Evolutionary conservation across 495 filamentous ascomycete genomes (phyloP).

Genomic region (Pyrenopolyporus hunteri): DNA sequence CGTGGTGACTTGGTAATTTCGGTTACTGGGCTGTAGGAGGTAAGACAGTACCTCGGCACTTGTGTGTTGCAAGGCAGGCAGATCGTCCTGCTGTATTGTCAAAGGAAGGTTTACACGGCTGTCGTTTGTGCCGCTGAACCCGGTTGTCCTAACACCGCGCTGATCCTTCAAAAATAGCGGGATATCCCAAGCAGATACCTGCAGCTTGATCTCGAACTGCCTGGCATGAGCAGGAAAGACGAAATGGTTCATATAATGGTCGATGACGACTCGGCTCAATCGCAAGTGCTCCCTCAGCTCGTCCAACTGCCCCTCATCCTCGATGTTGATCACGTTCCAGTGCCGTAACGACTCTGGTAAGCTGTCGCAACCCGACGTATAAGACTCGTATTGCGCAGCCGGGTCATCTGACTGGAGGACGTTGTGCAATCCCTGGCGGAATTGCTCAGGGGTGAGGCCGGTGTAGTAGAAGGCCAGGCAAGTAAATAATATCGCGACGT

Average conservation of each 20-base stretch:
- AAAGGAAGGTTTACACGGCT: conserved; percentile 55
- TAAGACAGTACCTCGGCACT: conserved; percentile 62
- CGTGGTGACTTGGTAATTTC: conserved; percentile 46
- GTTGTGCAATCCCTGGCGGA: conserved; percentile 48
- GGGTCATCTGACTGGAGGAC: conserved; percentile 60
- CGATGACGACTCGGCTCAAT: conserved; percentile 47
- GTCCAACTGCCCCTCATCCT: conserved; percentile 53
- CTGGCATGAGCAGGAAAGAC: conserved; percentile 60
- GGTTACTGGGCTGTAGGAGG: conserved; percentile 52
- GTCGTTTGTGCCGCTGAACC: conserved; percentile 64
- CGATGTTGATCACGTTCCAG: conserved; percentile 58
- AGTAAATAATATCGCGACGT: conserved; percentile 61
- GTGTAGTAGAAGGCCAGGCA: conserved; percentile 60
- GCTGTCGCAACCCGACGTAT: conserved; percentile 42
- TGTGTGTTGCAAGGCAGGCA: conserved; percentile 53
- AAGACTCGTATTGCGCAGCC: conserved; percentile 54
- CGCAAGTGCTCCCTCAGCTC: conserved; percentile 50
- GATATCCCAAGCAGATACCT: conserved; percentile 62
- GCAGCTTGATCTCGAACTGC: conserved; percentile 60
- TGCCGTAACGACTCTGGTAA: conserved; percentile 51
- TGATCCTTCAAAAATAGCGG: conserved; percentile 40
- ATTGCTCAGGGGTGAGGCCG: conserved; percentile 48
- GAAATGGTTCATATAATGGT: conserved; percentile 61
- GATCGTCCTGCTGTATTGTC: conserved; percentile 59
- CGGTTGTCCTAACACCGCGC: conserved; percentile 49